phyloP scores from a whole-genome alignment of 257 asterid species.

The Dorcoceras hygrometricum region DNA sequence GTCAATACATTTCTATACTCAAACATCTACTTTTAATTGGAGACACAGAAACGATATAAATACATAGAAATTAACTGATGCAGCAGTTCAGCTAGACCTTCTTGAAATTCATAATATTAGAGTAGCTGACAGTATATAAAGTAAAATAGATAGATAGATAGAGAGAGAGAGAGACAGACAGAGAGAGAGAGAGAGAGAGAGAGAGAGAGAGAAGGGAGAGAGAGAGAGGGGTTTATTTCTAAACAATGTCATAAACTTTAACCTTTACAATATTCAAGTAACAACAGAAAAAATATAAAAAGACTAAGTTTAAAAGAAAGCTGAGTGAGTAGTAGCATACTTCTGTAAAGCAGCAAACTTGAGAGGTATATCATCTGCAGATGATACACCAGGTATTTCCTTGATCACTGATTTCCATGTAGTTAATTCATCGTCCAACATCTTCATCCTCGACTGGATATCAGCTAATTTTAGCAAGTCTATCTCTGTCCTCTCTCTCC shows the following conservation, averaged over 20 bases:
- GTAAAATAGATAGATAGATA: too few relatives aligned
- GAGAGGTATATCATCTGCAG: conserved; percentile 69
- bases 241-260: neutral
- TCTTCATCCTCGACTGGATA: conserved; percentile 45
- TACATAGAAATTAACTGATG: conserved; percentile 21
- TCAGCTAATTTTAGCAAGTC: conserved; percentile 65
- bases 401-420: conserved; percentile 70
- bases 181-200: too few relatives aligned
- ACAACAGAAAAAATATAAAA: conserved; percentile 17
- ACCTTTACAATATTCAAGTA: conserved; percentile 12
- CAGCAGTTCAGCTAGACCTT: conserved; percentile 1
- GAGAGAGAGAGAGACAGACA: too few relatives aligned
- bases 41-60: neutral
- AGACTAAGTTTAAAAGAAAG: conserved; percentile 19
- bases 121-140: too few relatives aligned
- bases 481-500: conserved; percentile 80
- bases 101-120: neutral
- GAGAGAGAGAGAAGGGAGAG: too few relatives aligned
- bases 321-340: conserved; percentile 36
- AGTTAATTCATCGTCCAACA: conserved; percentile 75
- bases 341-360: conserved; percentile 76
- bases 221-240: too few relatives aligned
- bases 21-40: neutral
- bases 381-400: conserved; percentile 83
- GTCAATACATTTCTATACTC: conserved; percentile 12